phyloP scores from a whole-genome alignment of 257 asterid genomes.

The Capsicum rhomboideum region DNA sequence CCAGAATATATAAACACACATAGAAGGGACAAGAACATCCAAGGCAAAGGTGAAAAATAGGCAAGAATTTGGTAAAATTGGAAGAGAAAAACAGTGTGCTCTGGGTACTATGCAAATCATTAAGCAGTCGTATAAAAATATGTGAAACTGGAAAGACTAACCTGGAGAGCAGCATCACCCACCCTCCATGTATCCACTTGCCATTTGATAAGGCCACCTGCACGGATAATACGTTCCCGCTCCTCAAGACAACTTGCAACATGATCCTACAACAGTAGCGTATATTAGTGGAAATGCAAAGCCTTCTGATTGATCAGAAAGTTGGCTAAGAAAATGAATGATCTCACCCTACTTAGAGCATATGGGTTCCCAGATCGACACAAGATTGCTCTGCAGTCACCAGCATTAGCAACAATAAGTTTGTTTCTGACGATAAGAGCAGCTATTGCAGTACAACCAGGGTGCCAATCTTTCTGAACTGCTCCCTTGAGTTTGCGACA shows the following conservation, averaged over 20 bases:
- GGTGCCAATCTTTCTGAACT: conserved; percentile 66
- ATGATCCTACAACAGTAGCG: conserved; percentile 70
- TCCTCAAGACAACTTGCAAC: conserved; percentile 83
- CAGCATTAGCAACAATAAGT: conserved; percentile 93
- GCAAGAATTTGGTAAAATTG: background rate
- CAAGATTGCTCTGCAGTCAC: conserved; percentile 82
- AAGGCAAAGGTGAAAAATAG: background rate
- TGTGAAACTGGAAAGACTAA: conserved; percentile 17
- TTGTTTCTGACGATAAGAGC: conserved; percentile 58
- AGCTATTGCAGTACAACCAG: conserved; percentile 93
- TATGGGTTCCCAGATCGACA: conserved; percentile 67
- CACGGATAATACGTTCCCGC: conserved; percentile 68
- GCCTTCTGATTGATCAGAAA: background rate
- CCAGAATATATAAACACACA: background rate
- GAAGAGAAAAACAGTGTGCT: background rate
- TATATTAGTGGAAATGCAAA: background rate
- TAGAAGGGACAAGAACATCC: background rate
- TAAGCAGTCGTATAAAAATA: background rate
- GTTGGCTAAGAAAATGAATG: background rate
- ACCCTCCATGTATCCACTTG: conserved; percentile 93
- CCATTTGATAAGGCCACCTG: conserved; percentile 82
- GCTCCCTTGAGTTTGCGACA: conserved; percentile 46
- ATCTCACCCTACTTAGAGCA: conserved; percentile 81
- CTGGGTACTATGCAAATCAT: background rate
- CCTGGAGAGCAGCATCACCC: conserved; percentile 95